These are phyloP conservation scores for Pyrenophora seminiperda DNA, from an alignment of 2,329 filamentous ascomycete species.

Conservation along the genomic window DNA sequence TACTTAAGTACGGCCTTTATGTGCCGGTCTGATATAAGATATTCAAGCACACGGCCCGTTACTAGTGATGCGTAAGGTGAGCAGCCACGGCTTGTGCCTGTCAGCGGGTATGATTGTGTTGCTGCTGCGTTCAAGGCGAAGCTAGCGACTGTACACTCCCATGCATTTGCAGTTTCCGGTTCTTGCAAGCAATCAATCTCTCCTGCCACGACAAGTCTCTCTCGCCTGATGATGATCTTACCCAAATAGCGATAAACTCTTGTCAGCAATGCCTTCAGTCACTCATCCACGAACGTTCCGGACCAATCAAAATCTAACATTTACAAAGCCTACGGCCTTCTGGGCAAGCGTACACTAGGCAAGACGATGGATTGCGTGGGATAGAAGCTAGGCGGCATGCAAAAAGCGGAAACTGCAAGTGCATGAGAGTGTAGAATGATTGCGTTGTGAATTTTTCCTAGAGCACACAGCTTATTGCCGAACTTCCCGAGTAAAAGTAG, in stretches of 20 bases:
- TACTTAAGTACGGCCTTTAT: no score
- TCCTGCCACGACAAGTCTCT: background rate
- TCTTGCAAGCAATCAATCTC: background rate
- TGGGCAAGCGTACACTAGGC: background rate
- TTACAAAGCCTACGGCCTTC: background rate
- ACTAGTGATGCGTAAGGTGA: no score
- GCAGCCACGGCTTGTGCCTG: no score
- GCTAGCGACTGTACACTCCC: background rate
- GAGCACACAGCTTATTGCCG: no score
- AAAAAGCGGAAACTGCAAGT: conserved; percentile 1
- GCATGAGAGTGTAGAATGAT: conserved; percentile 1
- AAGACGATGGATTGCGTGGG: background rate
- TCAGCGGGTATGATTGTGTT: no score
- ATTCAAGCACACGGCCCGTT: no score
- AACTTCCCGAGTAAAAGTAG: no score
- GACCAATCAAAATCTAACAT: background rate
- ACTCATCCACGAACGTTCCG: background rate
- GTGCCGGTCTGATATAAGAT: no score
- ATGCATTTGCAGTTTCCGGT: background rate
- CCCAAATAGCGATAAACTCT: background rate
- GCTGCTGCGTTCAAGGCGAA: no score
- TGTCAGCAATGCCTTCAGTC: background rate
- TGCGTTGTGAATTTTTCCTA: no score
- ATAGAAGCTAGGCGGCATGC: background rate
- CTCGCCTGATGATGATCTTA: background rate